Evolutionary conservation across 371 early-diverging fungal genomes (phyloP).

Genomic region (Massospora cicadina): DNA sequence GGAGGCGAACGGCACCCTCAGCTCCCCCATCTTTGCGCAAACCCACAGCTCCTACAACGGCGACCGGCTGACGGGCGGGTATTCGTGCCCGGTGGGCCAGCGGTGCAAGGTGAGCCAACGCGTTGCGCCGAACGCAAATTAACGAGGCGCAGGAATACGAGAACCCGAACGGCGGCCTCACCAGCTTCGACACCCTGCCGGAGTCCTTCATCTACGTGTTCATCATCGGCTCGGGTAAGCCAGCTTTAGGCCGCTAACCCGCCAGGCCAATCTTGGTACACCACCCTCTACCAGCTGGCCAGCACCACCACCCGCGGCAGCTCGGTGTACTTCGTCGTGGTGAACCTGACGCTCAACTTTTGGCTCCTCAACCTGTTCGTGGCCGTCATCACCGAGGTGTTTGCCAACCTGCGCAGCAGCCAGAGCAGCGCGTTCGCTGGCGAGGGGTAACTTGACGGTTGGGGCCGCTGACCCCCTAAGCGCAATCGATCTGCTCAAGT

Average conservation of each 20-base stretch:
- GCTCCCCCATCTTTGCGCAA: not conserved
- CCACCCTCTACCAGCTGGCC: constrained; percentile 42
- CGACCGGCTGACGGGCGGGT: not conserved
- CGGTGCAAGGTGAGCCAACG: not conserved
- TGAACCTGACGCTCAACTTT: constrained; percentile 42
- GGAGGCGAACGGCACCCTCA: not conserved
- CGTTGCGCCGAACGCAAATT: not conserved
- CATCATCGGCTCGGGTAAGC: constrained; percentile 4
- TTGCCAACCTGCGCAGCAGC: constrained; percentile 36
- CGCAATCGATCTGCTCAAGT: not conserved
- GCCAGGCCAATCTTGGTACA: constrained; percentile 37
- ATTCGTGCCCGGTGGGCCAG: constrained; percentile 9
- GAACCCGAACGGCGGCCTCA: constrained; percentile 4
- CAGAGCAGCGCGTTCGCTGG: not conserved
- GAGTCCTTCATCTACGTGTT: constrained; percentile 7
- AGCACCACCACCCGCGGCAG: constrained; percentile 33
- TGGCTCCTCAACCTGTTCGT: constrained; percentile 49
- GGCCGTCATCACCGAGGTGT: constrained; percentile 51
- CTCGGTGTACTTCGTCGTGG: constrained; percentile 33
- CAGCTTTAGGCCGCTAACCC: not conserved
- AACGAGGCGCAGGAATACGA: not conserved
- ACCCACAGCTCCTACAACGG: not conserved
- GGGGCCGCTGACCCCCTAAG: not conserved
- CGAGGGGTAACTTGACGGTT: not conserved
- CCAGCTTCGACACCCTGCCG: constrained; percentile 7